These are phyloP conservation scores for Pascua guehoae DNA, from an alignment of 1,284 basidiomycete species.

Conservation along the genomic window DNA sequence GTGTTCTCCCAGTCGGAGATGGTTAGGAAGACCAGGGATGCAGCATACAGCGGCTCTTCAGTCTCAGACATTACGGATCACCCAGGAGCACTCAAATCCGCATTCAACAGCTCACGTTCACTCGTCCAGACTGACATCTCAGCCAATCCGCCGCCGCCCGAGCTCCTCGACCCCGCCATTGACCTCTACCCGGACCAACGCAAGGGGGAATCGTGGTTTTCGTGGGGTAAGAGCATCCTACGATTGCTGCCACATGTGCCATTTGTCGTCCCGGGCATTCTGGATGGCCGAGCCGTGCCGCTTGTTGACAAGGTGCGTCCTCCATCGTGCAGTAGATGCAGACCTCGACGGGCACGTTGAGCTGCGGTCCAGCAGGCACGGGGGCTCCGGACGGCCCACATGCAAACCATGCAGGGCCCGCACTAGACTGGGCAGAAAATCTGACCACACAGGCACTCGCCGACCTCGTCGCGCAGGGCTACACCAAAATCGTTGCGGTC, in stretches of 20 bases:
- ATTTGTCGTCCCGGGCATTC: slow-evolving; percentile 6
- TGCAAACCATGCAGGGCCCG: background rate
- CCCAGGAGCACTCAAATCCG: background rate
- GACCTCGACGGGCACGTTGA: too few relatives aligned
- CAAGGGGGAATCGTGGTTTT: slow-evolving; percentile 12
- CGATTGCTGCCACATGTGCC: slow-evolving; percentile 12
- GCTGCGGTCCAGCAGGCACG: too few relatives aligned
- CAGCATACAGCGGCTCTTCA: too few relatives aligned
- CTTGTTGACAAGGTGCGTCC: slow-evolving; percentile 7
- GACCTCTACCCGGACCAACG: slow-evolving; percentile 25
- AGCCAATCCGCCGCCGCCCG: slow-evolving; percentile 22
- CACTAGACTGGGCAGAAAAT: background rate
- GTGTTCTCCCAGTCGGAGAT: too few relatives aligned
- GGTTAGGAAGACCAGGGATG: too few relatives aligned
- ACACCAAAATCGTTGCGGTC: slow-evolving; percentile 59
- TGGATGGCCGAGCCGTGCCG: slow-evolving; percentile 2
- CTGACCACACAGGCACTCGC: slow-evolving; percentile 19
- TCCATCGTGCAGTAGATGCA: background rate
- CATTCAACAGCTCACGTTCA: background rate
- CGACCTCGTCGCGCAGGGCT: slow-evolving; percentile 53
- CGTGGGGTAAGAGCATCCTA: slow-evolving; percentile 5
- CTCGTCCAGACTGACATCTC: background rate
- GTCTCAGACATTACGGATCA: too few relatives aligned
- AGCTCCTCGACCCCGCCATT: slow-evolving; percentile 17
- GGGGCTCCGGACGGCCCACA: background rate